Conservation (phyloP, 768 basidiomycete genomes). For the Suillus lakei region DNA sequence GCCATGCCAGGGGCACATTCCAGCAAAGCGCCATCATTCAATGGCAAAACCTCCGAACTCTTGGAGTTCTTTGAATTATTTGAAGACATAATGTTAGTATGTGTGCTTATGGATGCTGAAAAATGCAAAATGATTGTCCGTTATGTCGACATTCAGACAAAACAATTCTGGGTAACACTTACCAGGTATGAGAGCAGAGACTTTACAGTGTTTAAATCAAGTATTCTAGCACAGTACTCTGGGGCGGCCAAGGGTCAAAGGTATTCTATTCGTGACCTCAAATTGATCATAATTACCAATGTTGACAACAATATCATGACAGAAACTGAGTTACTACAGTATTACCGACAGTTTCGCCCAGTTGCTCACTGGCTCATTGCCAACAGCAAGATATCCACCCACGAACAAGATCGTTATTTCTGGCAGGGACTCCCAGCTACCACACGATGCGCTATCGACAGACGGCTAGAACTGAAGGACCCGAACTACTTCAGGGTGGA, state of each 20-base stretch:
- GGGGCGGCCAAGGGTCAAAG: neutral
- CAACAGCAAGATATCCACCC: conserved; percentile 5
- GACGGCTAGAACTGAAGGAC: neutral
- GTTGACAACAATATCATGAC: too few species aligned
- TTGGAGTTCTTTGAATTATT: conserved; percentile 15
- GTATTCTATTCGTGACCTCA: neutral
- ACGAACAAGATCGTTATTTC: conserved; percentile 5
- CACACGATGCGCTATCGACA: neutral
- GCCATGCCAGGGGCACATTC: too few species aligned
- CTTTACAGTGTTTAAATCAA: conserved; percentile 6
- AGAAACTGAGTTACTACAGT: conserved; percentile 4
- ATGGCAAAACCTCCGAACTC: conserved; percentile 9
- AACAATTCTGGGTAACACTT: conserved; percentile 12
- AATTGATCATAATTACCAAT: too few species aligned
- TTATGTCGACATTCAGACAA: conserved; percentile 5
- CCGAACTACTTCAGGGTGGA: neutral
- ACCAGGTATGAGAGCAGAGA: conserved; percentile 8
- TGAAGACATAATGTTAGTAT: too few species aligned
- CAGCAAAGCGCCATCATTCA: neutral
- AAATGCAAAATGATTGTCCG: conserved; percentile 10
- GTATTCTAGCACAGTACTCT: neutral
- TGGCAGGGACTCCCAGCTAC: neutral
- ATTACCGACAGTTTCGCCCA: conserved; percentile 4
- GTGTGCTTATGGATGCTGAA: neutral
- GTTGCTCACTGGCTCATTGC: neutral